Conservation (phyloP, 2,329 filamentous ascomycete genomes). For the Verticillium klebahnii region DNA sequence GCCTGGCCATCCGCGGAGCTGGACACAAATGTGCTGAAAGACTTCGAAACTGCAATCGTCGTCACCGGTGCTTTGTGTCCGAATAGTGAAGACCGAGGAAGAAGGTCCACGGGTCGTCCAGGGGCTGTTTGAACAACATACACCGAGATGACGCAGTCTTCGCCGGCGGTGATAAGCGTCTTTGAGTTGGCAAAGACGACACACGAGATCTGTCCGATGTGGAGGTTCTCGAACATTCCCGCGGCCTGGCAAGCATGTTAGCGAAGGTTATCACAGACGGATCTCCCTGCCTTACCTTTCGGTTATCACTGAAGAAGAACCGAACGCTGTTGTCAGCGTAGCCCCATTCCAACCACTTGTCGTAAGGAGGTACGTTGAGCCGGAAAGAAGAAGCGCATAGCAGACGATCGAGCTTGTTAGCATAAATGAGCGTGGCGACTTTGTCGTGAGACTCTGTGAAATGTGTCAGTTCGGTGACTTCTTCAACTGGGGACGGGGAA, state of each 20-base stretch:
- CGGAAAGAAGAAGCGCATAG: slow-evolving; percentile 80
- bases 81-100: slow-evolving; percentile 76
- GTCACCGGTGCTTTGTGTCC: slow-evolving; percentile 84
- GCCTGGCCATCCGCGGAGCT: slow-evolving; percentile 77
- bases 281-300: slow-evolving; percentile 48
- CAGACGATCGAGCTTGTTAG: slow-evolving; percentile 74
- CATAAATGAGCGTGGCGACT: slow-evolving; percentile 74
- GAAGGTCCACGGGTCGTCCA: slow-evolving; percentile 70
- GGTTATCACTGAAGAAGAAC: slow-evolving; percentile 81
- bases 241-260: slow-evolving; percentile 46
- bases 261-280: slow-evolving; percentile 7
- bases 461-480: slow-evolving; percentile 4
- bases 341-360: slow-evolving; percentile 94
- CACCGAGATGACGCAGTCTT: slow-evolving; percentile 86
- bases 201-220: slow-evolving; percentile 82
- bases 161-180: slow-evolving; percentile 85
- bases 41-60: slow-evolving; percentile 77
- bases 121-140: slow-evolving; percentile 65
- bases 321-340: slow-evolving; percentile 90
- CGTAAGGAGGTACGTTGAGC: slow-evolving; percentile 84
- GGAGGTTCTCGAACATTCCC: slow-evolving; percentile 88
- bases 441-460: slow-evolving; percentile 63
- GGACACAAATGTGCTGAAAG: slow-evolving; percentile 84
- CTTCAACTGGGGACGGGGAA: neutral
- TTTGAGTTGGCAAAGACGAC: slow-evolving; percentile 84